Base-by-base conservation (phyloP, 768 basidiomycete species). In the Lentinula sp. region DNA sequence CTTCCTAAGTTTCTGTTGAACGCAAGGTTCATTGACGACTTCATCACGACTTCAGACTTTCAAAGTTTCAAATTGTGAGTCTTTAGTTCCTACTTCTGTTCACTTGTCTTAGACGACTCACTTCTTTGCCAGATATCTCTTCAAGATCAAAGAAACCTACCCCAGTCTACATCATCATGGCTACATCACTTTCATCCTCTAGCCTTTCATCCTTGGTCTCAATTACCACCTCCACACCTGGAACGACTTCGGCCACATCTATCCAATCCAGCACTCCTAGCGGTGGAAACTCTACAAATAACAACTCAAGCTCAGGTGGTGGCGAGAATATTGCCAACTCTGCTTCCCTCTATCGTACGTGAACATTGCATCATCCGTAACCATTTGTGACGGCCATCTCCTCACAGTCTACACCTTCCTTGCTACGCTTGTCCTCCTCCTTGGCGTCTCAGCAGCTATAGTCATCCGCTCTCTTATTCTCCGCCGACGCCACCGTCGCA, bases 371-470 rank as follows among this genome's bases (percentile, higher is more conserved):
- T 32, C 15, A 28, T 31, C 9, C 11, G 21, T 21, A 23, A 16
- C 9, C 1, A 11, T 21, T 21, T 3, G 4, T 23, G 13, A 45
- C 32, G 8, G 13, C 5, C 40, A 28, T 4, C 13, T 45, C 28
- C 15, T 16, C 13, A 43, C 23, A 9, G 69, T 65, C 58, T 79
- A 77, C 32, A 49, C 57, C 37, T 58, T 82, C 63, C 76, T 83
- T 53, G 87, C 87, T 2, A 88, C 88, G 2, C 80, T 89, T 55
- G 79, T 88, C 62, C 81, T 88, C 21, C 80, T 89, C 18, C 79
- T 89, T 23, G 76, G 78, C 43, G 82, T 89, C n/a, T 87, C 86
- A 8, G 81, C 81, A 2, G 85, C 85, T 11, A 87, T 89, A 67
- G 80, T 89, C 62, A 64, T 82, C 50, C 84, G 88, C 39, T 87